Conservation (phyloP, 768 basidiomycete genomes). For the Lactifluus rugatus region DNA sequence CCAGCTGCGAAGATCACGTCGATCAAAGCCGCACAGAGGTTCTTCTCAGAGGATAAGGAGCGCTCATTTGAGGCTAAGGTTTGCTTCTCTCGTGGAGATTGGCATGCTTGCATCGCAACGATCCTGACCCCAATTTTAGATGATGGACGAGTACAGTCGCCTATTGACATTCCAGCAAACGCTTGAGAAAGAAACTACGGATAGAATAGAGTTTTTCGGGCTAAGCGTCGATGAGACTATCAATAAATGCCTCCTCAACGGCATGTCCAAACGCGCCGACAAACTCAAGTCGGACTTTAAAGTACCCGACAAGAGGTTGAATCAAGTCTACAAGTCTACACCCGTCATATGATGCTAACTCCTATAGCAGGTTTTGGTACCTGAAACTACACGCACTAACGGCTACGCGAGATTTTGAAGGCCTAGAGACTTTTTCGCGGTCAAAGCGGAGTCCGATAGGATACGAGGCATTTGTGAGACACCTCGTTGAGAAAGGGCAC, state of each 20-base stretch:
- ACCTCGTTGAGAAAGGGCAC: constrained; percentile 67
- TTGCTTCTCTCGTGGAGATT: constrained; percentile 5
- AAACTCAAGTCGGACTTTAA: constrained; percentile 84
- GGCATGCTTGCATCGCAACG: background rate
- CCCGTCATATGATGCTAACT: background rate
- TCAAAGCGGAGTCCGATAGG: constrained; percentile 91
- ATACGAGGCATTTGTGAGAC: constrained; percentile 82
- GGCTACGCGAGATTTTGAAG: constrained; percentile 74
- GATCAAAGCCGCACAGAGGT: constrained; percentile 80
- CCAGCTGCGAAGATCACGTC: constrained; percentile 57
- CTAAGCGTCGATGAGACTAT: constrained; percentile 84
- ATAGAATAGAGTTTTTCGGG: constrained; percentile 73
- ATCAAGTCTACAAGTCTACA: background rate
- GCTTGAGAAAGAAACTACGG: constrained; percentile 76
- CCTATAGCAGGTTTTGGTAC: constrained; percentile 74
- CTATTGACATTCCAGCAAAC: constrained; percentile 78
- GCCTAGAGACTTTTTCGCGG: constrained; percentile 75
- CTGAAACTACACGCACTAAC: constrained; percentile 79
- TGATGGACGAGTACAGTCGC: constrained; percentile 78
- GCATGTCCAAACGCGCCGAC: constrained; percentile 81
- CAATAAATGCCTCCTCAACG: constrained; percentile 62
- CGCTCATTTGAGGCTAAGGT: constrained; percentile 86
- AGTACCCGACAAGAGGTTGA: constrained; percentile 88
- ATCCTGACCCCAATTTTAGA: constrained; percentile 37
- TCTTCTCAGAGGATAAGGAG: constrained; percentile 93